Evolutionary conservation across 2,329 filamentous ascomycete genomes (phyloP), one percentile per base, ranked within the genome.

Genomic region (Colletotrichum eleusines): DNA sequence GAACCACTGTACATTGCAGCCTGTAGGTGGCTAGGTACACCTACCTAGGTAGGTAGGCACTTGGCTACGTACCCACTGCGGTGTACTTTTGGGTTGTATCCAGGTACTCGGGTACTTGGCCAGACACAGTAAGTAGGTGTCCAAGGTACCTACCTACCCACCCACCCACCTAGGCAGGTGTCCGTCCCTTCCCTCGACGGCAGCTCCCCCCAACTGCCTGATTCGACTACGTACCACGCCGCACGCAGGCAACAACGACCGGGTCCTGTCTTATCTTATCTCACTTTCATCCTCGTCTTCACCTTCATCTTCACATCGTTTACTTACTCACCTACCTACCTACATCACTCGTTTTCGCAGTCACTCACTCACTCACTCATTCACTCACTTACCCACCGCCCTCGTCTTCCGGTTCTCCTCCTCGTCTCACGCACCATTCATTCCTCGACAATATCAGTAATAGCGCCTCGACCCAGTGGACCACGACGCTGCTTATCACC

Each of bases 181-280:
- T n/a, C n/a, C n/a, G n/a, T n/a, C n/a, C n/a, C n/a, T n/a, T n/a
- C n/a, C n/a, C n/a, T n/a, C n/a, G n/a, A n/a, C 31, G n/a, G 14
- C 12, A 23, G 38, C 28, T 5, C 7, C 33, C 59, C n/a, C 51
- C 35, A 63, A 68, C 40, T 64, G 59, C 51, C 65, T 51, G 51
- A 68, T 64, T 63, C 14, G 59, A 66, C 26, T 59, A 31, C 38
- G 38, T 44, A 59, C 55, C 23, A 7, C 54, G n/a, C n/a, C n/a
- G n/a, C 16, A 28, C 14, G 31, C 23, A 65, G 48, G 48, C 23
- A 12, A 50, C 46, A n/a, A 26, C 8, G 8, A 9, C 18, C 7
- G 5, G 20, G 31, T 6, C 65, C 63, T 67, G 31, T 6, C 65
- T 67, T 67, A 63, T 67, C 65, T 67, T 55, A 69, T 54, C 60